Percentiles rank a stretch among this genome's conserved stretches.
These are phyloP conservation scores for Fusarium virguliforme DNA, from an alignment of 2,329 filamentous ascomycete genomes.

Conservation along the genomic window DNA sequence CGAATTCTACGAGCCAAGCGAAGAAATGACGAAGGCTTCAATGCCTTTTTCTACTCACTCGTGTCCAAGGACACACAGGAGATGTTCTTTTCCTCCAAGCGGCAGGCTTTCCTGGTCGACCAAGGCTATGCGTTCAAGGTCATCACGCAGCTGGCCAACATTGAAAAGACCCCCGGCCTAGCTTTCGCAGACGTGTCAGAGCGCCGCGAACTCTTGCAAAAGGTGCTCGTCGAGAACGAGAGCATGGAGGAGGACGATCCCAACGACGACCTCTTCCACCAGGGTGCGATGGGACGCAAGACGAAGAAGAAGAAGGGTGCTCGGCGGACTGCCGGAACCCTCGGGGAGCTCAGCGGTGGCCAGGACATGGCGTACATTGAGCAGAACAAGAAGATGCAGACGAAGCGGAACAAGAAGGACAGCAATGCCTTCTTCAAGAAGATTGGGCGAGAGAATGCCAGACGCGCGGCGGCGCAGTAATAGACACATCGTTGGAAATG, in stretches of 20 bases:
- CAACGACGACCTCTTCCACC: constrained; percentile 60
- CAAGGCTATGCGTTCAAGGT: constrained; percentile 99
- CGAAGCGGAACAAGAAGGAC: constrained; percentile 60
- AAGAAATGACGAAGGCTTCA: constrained; percentile 97
- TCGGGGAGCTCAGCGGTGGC: constrained; percentile 90
- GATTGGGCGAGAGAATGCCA: constrained; percentile 60
- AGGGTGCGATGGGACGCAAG: constrained; percentile 64
- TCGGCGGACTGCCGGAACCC: constrained; percentile 85
- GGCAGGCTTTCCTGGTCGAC: constrained; percentile 96
- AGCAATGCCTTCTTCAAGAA: constrained; percentile 62
- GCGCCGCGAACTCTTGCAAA: constrained; percentile 87
- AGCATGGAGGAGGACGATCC: constrained; percentile 81
- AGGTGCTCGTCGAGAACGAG: constrained; percentile 91
- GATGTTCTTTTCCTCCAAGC: constrained; percentile 97
- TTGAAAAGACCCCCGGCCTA: constrained; percentile 86
- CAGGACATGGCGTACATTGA: constrained; percentile 98
- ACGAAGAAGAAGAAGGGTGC: constrained; percentile 70
- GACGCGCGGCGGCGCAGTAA: constrained; percentile 56
- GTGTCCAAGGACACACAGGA: constrained; percentile 98
- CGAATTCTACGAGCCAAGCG: constrained; percentile 95
- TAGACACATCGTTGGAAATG: constrained; percentile 21
- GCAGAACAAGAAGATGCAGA: constrained; percentile 77
- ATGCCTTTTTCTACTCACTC: constrained; percentile 98
- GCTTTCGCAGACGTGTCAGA: constrained; percentile 86
- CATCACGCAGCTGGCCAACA: constrained; percentile 93